Evolutionary conservation across 2,329 filamentous ascomycete species (phyloP), one percentile per base, ranked within the genome.

Genomic region (Cryoendolithus antarcticus): DNA sequence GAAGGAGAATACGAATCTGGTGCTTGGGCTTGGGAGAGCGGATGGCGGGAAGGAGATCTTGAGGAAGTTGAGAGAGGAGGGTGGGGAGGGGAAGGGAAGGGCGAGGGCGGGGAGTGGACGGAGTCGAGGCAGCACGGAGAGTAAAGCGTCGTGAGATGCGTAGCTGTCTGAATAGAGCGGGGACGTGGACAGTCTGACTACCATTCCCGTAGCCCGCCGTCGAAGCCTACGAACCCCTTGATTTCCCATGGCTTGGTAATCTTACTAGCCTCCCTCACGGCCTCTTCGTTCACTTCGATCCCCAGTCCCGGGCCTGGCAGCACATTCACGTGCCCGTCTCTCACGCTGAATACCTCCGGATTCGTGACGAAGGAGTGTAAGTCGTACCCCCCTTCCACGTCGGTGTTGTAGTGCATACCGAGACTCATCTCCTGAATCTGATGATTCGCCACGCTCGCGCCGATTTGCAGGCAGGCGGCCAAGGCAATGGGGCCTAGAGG

Each of bases 381-480:
- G 51, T 83, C 79, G 48, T 75, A 66, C 3, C 73, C 67, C 1
- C 72, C 76, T 27, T 27, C 24, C 0, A 68, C 71, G 46, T 70
- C 67, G 4, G 59, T 57, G 47, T 86, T 86, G 53, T 86, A 86
- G 54, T 86, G 82, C 47, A 86, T 86, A 0, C 82, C 82, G 21
- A 85, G 51, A 35, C 77, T 80, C 82, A 86, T 85, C 56, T 86
- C 81, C 52, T 83, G 77, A 24, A 86, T 85, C 0, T 71, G 74
- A 53, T 81, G 84, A 56, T 80, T 85, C 13, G 67, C 70, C 9
- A 62, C 73, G 11, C 61, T 62, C 24, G 71, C 65, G 27, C 75
- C 76, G 2, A 85, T 72, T 46, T 85, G 80, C 29, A 84, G 66
- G 42, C 71, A 76, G 0, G 81, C 81, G 1, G 81, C 81, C 7